A percentile compares a stretch with the other conserved stretches of the same genome.
These are phyloP conservation scores for Coemansia sp. DNA, from an alignment of 192 early-diverging fungal species.

Conservation along the genomic window DNA sequence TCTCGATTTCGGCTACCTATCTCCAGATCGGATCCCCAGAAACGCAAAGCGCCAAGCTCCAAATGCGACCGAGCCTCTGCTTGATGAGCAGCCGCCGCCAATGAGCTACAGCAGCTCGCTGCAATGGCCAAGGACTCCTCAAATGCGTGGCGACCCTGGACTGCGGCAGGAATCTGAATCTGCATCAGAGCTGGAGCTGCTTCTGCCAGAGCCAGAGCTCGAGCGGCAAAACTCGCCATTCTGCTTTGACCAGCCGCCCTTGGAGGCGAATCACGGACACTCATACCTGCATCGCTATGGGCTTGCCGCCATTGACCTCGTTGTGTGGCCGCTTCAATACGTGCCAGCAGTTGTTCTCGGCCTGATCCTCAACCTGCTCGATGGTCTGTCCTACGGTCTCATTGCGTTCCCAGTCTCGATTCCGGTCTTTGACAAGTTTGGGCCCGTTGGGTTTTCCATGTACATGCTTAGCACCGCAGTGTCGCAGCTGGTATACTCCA, in stretches of 20 bases:
- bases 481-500: constrained; percentile 71
- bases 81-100: background rate
- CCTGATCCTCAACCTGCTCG: constrained; percentile 89
- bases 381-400: constrained; percentile 87
- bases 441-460: constrained; percentile 93
- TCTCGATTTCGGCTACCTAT: constrained; percentile 26
- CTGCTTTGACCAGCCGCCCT: background rate
- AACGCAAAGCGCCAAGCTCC: constrained; percentile 34
- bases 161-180: background rate
- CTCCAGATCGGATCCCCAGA: constrained; percentile 37
- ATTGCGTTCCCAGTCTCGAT: constrained; percentile 90
- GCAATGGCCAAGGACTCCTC: background rate
- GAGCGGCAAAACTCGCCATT: background rate
- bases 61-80: background rate
- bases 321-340: constrained; percentile 62
- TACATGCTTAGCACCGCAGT: constrained; percentile 85
- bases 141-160: constrained; percentile 12
- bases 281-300: constrained; percentile 32
- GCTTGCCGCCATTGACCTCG: constrained; percentile 17
- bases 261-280: constrained; percentile 7
- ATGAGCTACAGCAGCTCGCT: constrained; percentile 15
- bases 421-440: constrained; percentile 68
- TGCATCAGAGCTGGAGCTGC: background rate
- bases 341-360: constrained; percentile 92
- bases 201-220: background rate